Base-by-base conservation (phyloP, 2,329 filamentous ascomycete species). In the Fusarium cicatricum region DNA sequence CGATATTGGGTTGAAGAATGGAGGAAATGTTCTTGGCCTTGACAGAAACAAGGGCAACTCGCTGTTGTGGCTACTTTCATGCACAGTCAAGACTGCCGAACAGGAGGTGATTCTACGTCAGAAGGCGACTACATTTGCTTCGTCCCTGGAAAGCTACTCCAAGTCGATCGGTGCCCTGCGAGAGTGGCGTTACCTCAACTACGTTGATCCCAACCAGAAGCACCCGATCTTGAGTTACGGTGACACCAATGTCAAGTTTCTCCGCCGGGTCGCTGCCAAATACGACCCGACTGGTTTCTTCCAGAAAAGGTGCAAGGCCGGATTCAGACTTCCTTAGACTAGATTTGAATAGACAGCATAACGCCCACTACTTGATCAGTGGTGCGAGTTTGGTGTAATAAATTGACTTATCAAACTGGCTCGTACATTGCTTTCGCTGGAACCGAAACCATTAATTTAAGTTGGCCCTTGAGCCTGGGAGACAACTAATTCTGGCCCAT, bases 101-200 rank as follows among this genome's bases (percentile, higher is more conserved):
- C 68, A 74, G 53, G 60, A 60, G 41, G 38, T 39, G 6, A 17
- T 60, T 2, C 38, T 52, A 3, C 48, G 19, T 7, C 11, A 58
- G 11, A 71, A 72, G 11, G 65, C 21, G 50, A 58, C 5, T 4
- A 42, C 29, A 1, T 56, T 59, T 38, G 31, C 52, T 12, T 44
- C 44, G 3, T 47, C 69, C 0, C 57, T 72, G 16, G 58, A 71
- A 33, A 46, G 53, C 2, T 68, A 67, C 9, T 62, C 72, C 17
- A 56, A 57, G n/a, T 42, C 68, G 37, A 50, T 71, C 10, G 69
- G 68, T 19, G 58, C 67, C 6, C 65, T 70, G 51, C 62, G 69
- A 26, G 63, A 75, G 28, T 77, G 72, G 65, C 67, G 74, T 26
- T 81, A 77, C 59, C 66, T 80, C 32, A 80, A 81, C 64, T 80